Evolutionary conservation across 805 yeast genomes (phyloP).

Genomic region (Kodamaea leandrae): DNA sequence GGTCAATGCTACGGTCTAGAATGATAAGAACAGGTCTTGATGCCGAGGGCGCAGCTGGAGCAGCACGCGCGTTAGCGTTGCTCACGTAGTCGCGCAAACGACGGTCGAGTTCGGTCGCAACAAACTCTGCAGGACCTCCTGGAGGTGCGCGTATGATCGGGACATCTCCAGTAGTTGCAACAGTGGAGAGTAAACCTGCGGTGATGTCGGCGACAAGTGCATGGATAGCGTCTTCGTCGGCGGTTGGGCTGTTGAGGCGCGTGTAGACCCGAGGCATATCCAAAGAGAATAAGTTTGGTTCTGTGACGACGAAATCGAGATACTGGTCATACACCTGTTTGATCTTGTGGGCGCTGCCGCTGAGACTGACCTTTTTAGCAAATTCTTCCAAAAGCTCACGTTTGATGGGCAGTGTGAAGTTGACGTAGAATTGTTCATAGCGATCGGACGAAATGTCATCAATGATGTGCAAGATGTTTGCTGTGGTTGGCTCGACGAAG

Average conservation of each 20-base stretch:
- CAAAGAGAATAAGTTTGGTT: constrained; percentile 82
- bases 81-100: constrained; percentile 82
- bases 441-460: constrained; percentile 71
- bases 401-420: constrained; percentile 77
- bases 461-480: constrained; percentile 66
- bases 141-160: constrained; percentile 90
- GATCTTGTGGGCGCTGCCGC: constrained; percentile 68
- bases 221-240: constrained; percentile 75
- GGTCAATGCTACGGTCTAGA: constrained; percentile 84
- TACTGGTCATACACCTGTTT: constrained; percentile 94
- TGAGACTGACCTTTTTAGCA: constrained; percentile 74
- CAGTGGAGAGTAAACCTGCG: constrained; percentile 73
- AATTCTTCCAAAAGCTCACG: constrained; percentile 83
- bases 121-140: constrained; percentile 94
- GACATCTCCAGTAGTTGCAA: constrained; percentile 72
- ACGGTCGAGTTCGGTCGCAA: constrained; percentile 82
- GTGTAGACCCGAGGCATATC: constrained; percentile 67
- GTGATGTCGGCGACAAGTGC: constrained; percentile 66
- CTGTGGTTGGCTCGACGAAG: constrained; percentile 83
- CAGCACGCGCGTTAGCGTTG: constrained; percentile 61
- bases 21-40: constrained; percentile 77
- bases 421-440: constrained; percentile 77
- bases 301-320: constrained; percentile 87
- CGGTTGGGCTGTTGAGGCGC: constrained; percentile 63
- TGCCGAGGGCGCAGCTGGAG: constrained; percentile 3